A percentile compares a stretch with the other conserved stretches of the same genome.
Evolutionary conservation across 345 rosid genomes (phyloP).

Genomic region (Salix brachista): DNA sequence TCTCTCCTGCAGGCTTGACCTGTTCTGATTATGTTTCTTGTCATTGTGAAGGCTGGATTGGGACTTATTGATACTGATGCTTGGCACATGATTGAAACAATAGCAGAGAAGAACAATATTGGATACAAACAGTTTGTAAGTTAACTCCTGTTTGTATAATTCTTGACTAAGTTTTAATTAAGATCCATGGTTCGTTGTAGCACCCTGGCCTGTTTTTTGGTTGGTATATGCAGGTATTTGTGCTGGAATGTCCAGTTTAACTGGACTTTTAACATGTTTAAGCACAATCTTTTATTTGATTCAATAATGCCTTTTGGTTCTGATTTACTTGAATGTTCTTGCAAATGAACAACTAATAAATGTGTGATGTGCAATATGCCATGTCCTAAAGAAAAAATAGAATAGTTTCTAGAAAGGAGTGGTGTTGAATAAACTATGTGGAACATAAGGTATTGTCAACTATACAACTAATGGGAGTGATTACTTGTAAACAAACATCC

Average conservation of each 20-base stretch:
- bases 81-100: slow-evolving; percentile 88
- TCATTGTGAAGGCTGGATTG: slow-evolving; percentile 67
- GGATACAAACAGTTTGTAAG: slow-evolving; percentile 84
- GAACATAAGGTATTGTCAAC: neutral
- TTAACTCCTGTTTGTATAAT: slow-evolving; percentile 10
- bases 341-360: neutral
- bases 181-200: slow-evolving; percentile 2
- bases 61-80: slow-evolving; percentile 92
- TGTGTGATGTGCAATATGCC: too few relatives aligned
- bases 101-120: slow-evolving; percentile 85
- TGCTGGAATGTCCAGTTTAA: neutral
- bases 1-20: neutral
- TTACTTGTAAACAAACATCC: neutral
- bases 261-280: neutral
- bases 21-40: slow-evolving; percentile 12
- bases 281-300: slow-evolving; percentile 1
- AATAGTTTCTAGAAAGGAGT: neutral
- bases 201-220: neutral
- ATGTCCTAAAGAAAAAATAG: neutral
- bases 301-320: neutral
- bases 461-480: too few relatives aligned
- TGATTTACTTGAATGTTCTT: neutral
- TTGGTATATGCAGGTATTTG: neutral
- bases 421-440: neutral
- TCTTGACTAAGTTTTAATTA: slow-evolving; percentile 1